Evolutionary conservation across 768 basidiomycete genomes (phyloP).

Genomic region (Pluteus cervinus): DNA sequence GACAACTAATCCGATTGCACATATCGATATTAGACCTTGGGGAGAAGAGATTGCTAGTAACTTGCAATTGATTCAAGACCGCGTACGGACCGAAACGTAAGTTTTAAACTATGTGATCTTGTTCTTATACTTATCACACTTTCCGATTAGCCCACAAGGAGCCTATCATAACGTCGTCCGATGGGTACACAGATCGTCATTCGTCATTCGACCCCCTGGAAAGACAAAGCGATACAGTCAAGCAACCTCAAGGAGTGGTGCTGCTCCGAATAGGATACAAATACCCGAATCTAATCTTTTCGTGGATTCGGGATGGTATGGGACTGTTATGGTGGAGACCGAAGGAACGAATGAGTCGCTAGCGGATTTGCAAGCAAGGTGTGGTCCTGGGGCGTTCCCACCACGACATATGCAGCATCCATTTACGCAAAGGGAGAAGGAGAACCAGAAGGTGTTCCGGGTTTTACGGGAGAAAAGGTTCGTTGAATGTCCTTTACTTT

Average conservation of each 20-base stretch:
- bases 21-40: slow-evolving; percentile 76
- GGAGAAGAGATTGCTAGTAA: slow-evolving; percentile 70
- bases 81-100: slow-evolving; percentile 75
- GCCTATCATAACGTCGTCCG: slow-evolving; percentile 75
- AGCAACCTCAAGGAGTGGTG: too few relatives aligned
- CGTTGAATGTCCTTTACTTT: slow-evolving; percentile 6
- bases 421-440: slow-evolving; percentile 33
- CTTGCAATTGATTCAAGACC: slow-evolving; percentile 71
- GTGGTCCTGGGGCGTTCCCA: slow-evolving; percentile 63
- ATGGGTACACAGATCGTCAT: slow-evolving; percentile 80
- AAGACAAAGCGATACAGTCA: slow-evolving; percentile 15
- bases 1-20: slow-evolving; percentile 54
- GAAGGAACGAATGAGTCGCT: slow-evolving; percentile 86
- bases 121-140: too few relatives aligned
- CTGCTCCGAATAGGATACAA: slow-evolving; percentile 34
- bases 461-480: slow-evolving; percentile 75
- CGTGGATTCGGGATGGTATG: slow-evolving; percentile 80
- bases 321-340: slow-evolving; percentile 76
- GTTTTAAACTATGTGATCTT: slow-evolving; percentile 21
- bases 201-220: slow-evolving; percentile 52
- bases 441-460: slow-evolving; percentile 43
- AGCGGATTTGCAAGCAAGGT: slow-evolving; percentile 69
- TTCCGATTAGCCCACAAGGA: slow-evolving; percentile 60
- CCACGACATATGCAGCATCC: too few relatives aligned
- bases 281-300: slow-evolving; percentile 52